Evolutionary conservation across 2,329 filamentous ascomycete species (phyloP).

Genomic region (Neofusicoccum sp.): DNA sequence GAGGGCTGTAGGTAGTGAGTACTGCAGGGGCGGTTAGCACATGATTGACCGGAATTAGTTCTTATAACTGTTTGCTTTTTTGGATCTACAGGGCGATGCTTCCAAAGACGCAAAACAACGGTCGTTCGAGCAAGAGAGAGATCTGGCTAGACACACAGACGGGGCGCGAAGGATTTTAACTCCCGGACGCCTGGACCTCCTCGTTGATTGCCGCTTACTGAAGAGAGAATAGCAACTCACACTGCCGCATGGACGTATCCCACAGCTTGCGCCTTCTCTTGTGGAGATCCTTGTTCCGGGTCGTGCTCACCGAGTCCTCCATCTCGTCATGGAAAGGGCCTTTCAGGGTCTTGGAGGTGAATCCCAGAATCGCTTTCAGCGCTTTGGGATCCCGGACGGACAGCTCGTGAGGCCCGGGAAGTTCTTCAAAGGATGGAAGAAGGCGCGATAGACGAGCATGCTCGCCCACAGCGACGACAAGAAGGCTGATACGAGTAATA

Average conservation of each 20-base stretch:
- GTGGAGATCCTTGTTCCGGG: conserved; percentile 32
- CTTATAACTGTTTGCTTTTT: no score
- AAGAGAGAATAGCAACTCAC: neutral
- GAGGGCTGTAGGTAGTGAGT: conserved; percentile 1
- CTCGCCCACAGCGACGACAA: no score
- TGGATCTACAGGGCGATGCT: no score
- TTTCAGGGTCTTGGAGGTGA: conserved; percentile 1
- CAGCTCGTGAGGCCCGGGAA: conserved; percentile 25
- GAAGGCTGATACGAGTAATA: no score
- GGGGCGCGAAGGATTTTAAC: no score
- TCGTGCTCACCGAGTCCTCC: conserved; percentile 28
- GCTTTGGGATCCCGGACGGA: neutral
- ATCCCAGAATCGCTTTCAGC: neutral
- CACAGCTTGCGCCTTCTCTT: conserved; percentile 31
- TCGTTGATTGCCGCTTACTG: no score
- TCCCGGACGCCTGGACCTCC: no score
- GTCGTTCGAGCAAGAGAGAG: no score
- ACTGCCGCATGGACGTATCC: conserved; percentile 34
- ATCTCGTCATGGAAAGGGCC: conserved; percentile 21
- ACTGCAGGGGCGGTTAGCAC: neutral
- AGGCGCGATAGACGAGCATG: conserved; percentile 23
- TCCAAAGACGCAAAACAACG: no score
- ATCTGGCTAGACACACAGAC: no score
- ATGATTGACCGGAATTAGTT: no score
- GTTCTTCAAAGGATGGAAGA: conserved; percentile 33